A percentile compares a stretch with the other conserved stretches of the same genome.
These are phyloP conservation scores for Penicillium sp. DNA, from an alignment of 2,329 filamentous ascomycete genomes.

Conservation along the genomic window DNA sequence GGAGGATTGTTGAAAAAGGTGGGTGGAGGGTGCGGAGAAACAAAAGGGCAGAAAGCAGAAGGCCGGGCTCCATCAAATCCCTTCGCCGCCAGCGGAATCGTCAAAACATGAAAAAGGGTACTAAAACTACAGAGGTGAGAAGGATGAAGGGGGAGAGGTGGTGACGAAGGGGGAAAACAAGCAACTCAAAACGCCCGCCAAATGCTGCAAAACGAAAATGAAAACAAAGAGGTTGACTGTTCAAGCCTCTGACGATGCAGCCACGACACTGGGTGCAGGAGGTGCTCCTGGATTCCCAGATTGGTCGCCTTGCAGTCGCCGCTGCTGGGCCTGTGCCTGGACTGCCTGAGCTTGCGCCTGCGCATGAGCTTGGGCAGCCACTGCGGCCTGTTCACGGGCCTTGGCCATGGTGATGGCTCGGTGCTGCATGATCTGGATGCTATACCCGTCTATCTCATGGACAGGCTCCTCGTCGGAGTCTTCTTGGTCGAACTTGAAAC, in stretches of 20 bases:
- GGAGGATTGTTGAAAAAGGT: slow-evolving; percentile 9
- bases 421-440: slow-evolving; percentile 58
- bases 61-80: slow-evolving; percentile 14
- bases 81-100: slow-evolving; percentile 21
- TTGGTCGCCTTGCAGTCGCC: slow-evolving; percentile 39
- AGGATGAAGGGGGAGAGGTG: slow-evolving; percentile 21
- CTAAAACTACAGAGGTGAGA: slow-evolving; percentile 32
- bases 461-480: slow-evolving; percentile 74
- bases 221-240: slow-evolving; percentile 9
- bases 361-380: slow-evolving; percentile 44
- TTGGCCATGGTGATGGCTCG: slow-evolving; percentile 51
- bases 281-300: slow-evolving; percentile 27
- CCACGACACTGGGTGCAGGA: slow-evolving; percentile 30
- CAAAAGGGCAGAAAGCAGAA: slow-evolving; percentile 10
- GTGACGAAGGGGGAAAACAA: slow-evolving; percentile 20
- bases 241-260: slow-evolving; percentile 33
- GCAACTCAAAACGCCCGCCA: slow-evolving; percentile 33
- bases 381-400: slow-evolving; percentile 43
- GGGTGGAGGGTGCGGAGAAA: slow-evolving; percentile 4
- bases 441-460: slow-evolving; percentile 73
- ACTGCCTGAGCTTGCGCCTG: slow-evolving; percentile 42
- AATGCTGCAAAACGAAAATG: slow-evolving; percentile 29
- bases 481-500: slow-evolving; percentile 86
- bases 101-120: slow-evolving; percentile 24
- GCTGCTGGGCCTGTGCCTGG: slow-evolving; percentile 39